Evolutionary conservation across 2,329 filamentous ascomycete species (phyloP).

Genomic region (Parastagonospora avenae): DNA sequence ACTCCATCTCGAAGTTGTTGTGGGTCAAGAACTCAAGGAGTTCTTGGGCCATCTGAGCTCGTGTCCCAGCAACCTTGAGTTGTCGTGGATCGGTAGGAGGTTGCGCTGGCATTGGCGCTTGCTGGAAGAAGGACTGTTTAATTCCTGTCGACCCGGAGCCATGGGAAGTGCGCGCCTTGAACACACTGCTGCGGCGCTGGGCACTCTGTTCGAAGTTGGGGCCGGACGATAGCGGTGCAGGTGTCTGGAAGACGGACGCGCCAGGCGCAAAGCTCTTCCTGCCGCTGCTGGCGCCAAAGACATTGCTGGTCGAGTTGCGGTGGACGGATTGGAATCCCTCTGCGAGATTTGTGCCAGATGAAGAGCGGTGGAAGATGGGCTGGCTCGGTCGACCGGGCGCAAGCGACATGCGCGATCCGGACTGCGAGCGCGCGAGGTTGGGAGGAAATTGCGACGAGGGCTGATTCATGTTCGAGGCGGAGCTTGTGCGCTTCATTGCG

Average conservation of each 20-base stretch:
- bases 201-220: constrained; percentile 62
- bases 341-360: constrained; percentile 78
- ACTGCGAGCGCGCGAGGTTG: constrained; percentile 76
- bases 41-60: constrained; percentile 83
- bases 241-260: constrained; percentile 53
- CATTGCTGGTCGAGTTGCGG: constrained; percentile 77
- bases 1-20: constrained; percentile 97
- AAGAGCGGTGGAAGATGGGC: constrained; percentile 83
- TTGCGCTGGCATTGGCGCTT: constrained; percentile 78
- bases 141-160: constrained; percentile 66
- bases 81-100: constrained; percentile 86
- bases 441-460: constrained; percentile 56
- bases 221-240: constrained; percentile 48
- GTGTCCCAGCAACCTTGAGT: constrained; percentile 78
- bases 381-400: constrained; percentile 80
- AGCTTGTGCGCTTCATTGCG: constrained; percentile 90
- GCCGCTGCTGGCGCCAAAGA: constrained; percentile 62
- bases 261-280: constrained; percentile 74
- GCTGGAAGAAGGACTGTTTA: constrained; percentile 94
- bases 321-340: constrained; percentile 86
- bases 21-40: constrained; percentile 88
- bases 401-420: constrained; percentile 82
- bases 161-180: constrained; percentile 63
- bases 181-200: constrained; percentile 75
- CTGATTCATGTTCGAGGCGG: constrained; percentile 67